Evolutionary conservation across 2,329 filamentous ascomycete species (phyloP), one percentile per base, ranked within the genome.

Genomic region (Simplicillium aogashimaense): DNA sequence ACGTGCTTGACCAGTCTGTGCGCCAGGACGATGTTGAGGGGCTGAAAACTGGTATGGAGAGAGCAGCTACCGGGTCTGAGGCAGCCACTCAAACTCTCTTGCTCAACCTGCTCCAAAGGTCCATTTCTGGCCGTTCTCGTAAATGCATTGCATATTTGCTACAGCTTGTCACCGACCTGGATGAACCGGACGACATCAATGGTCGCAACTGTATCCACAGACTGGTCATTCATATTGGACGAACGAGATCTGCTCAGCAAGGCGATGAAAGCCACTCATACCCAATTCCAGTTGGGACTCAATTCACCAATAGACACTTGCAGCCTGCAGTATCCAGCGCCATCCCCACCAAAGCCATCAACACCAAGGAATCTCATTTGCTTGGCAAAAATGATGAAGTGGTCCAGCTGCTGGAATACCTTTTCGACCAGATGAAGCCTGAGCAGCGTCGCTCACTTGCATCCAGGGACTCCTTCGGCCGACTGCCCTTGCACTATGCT

Each of bases 131-230:
- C 42, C 76, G 78, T 38, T 77, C 85, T 0, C 81, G 74, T 51
- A 61, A 68, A 17, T 88, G 79, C 53, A 83, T 95, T 37, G 65
- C 74, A n/a, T 74, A 74, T 43, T 70, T 97, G 2, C 60, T 98
- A 3, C 64, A 68, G 10, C 73, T 79, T 33, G 71, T 92, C 38
- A 73, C 78, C 35, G 80, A 76, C 1, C 70, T 97, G 3, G 81
- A 94, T 37, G 89, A 95, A 54, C 76, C 84, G 3, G 86, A 94
- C 50, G 92, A 97, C 54, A 87, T 98, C 55, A 95, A 97, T 61
- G 81, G 83, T 52, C 82, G 92, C 11, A 98, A 95, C 57, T 92
- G 87, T 57, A 78, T 98, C 37, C 92, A 98, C 58, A 81, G 92
- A 8, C 70, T 97, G 3, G 83, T 98, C 33, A 94, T 97, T 44